Conservation (phyloP, 495 filamentous ascomycete species). For the Arthonia radiata region DNA sequence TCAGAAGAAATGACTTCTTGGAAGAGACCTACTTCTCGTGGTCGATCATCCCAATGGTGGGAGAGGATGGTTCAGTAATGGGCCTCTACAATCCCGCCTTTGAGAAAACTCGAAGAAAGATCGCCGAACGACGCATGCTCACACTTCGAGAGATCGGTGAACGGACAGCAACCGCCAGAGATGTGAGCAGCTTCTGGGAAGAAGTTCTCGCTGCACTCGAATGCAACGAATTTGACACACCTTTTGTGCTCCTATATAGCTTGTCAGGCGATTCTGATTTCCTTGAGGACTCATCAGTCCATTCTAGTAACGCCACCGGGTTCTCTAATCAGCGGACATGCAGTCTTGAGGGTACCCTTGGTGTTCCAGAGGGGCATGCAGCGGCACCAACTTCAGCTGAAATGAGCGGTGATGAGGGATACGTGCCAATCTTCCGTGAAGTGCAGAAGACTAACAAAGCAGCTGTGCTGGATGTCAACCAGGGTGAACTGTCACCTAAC, state of each 20-base stretch:
- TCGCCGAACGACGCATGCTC: slow-evolving; percentile 39
- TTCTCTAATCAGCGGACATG: slow-evolving; percentile 29
- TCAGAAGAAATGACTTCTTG: slow-evolving; percentile 30
- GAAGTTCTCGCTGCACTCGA: slow-evolving; percentile 29
- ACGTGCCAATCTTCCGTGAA: slow-evolving; percentile 39
- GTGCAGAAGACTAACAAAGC: slow-evolving; percentile 34
- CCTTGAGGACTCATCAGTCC: slow-evolving; percentile 33
- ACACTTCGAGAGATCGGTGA: slow-evolving; percentile 46
- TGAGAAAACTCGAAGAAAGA: slow-evolving; percentile 38
- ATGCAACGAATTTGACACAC: slow-evolving; percentile 35
- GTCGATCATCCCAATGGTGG: slow-evolving; percentile 42
- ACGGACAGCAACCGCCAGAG: slow-evolving; percentile 36
- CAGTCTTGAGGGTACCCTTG: slow-evolving; percentile 33
- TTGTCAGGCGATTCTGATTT: slow-evolving; percentile 32
- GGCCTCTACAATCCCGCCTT: slow-evolving; percentile 47
- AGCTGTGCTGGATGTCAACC: not conserved
- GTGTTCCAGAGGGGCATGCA: slow-evolving; percentile 33
- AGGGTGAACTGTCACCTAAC: slow-evolving; percentile 4
- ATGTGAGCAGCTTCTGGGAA: slow-evolving; percentile 36
- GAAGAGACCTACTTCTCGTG: slow-evolving; percentile 50
- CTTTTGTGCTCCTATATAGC: slow-evolving; percentile 39
- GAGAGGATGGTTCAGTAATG: slow-evolving; percentile 31
- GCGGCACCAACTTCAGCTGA: slow-evolving; percentile 28
- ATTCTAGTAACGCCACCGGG: slow-evolving; percentile 25
- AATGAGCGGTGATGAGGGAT: slow-evolving; percentile 33